Conservation (phyloP, 2,329 filamentous ascomycete genomes). For the Pochonia chlamydosporia region DNA sequence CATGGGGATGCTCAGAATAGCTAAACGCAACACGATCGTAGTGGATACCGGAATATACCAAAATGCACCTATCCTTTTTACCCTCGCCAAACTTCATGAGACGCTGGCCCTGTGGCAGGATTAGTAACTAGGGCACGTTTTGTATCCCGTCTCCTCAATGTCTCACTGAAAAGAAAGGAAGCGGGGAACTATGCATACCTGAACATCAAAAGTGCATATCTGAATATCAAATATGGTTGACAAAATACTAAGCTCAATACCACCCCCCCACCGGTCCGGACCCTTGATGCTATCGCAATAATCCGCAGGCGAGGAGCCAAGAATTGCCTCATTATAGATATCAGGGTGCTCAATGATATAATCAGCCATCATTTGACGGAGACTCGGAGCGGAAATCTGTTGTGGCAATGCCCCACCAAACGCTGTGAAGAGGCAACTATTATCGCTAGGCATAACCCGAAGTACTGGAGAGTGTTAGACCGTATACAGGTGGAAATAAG, state of each 20-base stretch:
- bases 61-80: conserved; percentile 61
- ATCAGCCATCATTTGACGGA: conserved; percentile 72
- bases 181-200: conserved; percentile 28
- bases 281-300: conserved; percentile 81
- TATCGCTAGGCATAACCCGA: conserved; percentile 94
- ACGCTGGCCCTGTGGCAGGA: conserved; percentile 22
- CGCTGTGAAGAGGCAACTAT: conserved; percentile 89
- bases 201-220: conserved; percentile 78
- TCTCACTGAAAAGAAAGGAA: background rate
- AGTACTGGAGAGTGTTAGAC: conserved; percentile 52
- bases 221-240: conserved; percentile 81
- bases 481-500: background rate
- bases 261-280: conserved; percentile 82
- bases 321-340: conserved; percentile 68
- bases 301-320: conserved; percentile 65
- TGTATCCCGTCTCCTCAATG: too few species aligned
- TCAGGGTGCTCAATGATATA: conserved; percentile 69
- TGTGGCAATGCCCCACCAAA: conserved; percentile 73
- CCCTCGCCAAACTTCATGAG: conserved; percentile 68
- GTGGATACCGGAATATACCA: conserved; percentile 89
- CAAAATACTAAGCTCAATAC: conserved; percentile 82
- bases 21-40: conserved; percentile 85
- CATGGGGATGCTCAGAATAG: conserved; percentile 51
- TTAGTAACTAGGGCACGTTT: background rate
- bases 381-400: conserved; percentile 40